These are phyloP conservation scores for Benincasa hispida DNA, from an alignment of 306 rosid species.

Conservation along the genomic window DNA sequence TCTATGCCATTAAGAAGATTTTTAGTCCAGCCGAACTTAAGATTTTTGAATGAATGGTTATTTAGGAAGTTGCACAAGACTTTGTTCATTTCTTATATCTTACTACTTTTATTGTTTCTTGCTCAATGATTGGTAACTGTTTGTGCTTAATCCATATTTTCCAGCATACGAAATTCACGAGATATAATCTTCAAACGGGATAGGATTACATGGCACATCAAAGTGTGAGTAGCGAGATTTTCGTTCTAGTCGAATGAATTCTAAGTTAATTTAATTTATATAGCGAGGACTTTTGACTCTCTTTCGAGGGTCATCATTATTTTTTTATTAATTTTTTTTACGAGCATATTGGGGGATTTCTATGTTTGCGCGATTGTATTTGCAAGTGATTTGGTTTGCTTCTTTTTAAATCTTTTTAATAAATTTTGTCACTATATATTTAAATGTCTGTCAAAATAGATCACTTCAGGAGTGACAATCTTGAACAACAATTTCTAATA, in stretches of 20 bases:
- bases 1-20: background rate
- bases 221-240: background rate
- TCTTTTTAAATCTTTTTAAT: no score
- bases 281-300: no score
- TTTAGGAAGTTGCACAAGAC: background rate
- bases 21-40: background rate
- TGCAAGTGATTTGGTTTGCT: no score
- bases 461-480: no score
- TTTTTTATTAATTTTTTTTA: no score
- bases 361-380: no score
- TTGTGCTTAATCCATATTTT: background rate
- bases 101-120: background rate
- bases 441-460: no score
- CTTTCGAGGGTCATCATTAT: no score
- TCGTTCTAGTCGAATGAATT: background rate
- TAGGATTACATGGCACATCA: background rate
- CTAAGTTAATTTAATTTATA: no score
- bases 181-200: background rate
- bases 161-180: background rate
- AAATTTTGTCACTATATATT: no score
- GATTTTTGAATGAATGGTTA: background rate
- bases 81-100: background rate
- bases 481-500: no score
- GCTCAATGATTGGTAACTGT: background rate
- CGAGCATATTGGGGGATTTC: no score